Evolutionary conservation across 1,284 basidiomycete species (phyloP), one percentile per base, ranked within the genome.

Genomic region (Meira nashicola): DNA sequence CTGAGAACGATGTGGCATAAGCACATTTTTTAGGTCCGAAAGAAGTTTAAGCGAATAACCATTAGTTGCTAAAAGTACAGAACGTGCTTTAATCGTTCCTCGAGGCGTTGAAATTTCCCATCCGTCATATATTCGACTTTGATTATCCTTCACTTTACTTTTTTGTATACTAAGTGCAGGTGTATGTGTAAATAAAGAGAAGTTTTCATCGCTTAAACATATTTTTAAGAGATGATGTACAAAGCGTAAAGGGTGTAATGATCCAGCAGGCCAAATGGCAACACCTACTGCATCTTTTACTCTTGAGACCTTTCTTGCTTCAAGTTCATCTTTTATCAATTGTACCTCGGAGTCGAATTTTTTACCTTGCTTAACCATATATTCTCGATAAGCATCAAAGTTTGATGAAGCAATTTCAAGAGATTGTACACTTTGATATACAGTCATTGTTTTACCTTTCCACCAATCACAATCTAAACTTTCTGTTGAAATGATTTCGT

Each of bases 51-150:
- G n/a, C n/a, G 56, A 37, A 19, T 58, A 58, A 28, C 56, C 56
- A 58, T 58, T 58, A 17, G 56, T 58, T 21, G 56, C 56, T 17
- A 58, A 17, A 17, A 58, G 47, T 11, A 58, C 54, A 14, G 52
- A 17, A 8, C 14, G 21, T 11, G 56, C 51, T 19, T 14, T 11
- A 15, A 58, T 8, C 4, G 55, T 39, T 14, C 56, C 56, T 4
- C 56, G 41, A 28, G 50, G 21, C 2, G 56, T 58, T 10, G 14
- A 8, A 15, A 58, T 21, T 7, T 11, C 38, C 56, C 56, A 58
- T n/a, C n/a, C n/a, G n/a, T n/a, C n/a, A n/a, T n/a, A n/a, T n/a
- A n/a, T n/a, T n/a, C n/a, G n/a, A n/a, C n/a, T n/a, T 10, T 9
- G 12, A 17, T n/a, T 33, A 2, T 53, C 28, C 4, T 54, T n/a